phyloP scores from a whole-genome alignment of 1,284 basidiomycete species.

The Fomes fomentarius region DNA sequence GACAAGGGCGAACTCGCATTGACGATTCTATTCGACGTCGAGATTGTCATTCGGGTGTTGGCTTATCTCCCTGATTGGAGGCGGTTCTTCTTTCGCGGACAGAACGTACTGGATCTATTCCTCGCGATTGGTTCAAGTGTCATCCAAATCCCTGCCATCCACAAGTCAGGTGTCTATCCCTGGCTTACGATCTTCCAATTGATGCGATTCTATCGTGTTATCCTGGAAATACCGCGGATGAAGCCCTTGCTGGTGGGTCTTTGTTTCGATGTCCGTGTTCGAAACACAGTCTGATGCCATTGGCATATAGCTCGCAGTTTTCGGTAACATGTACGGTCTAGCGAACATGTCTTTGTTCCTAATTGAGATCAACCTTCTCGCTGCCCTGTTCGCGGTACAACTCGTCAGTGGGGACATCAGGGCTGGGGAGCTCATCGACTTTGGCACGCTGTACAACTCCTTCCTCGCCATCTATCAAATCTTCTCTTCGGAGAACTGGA shows the following conservation, averaged over 20 bases:
- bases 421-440: slow-evolving; percentile 67
- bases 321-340: slow-evolving; percentile 92
- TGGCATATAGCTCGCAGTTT: slow-evolving; percentile 71
- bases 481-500: slow-evolving; percentile 97
- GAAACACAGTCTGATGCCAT: slow-evolving; percentile 17
- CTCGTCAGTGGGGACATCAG: slow-evolving; percentile 81
- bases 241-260: slow-evolving; percentile 69
- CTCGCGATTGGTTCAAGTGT: slow-evolving; percentile 82
- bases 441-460: slow-evolving; percentile 87
- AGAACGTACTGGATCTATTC: slow-evolving; percentile 82
- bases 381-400: slow-evolving; percentile 81
- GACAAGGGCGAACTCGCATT: slow-evolving; percentile 79
- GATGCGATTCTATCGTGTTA: slow-evolving; percentile 91
- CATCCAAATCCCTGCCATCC: slow-evolving; percentile 87
- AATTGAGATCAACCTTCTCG: slow-evolving; percentile 87
- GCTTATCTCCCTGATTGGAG: slow-evolving; percentile 85
- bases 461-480: slow-evolving; percentile 93
- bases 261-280: slow-evolving; percentile 3
- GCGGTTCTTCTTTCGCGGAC: slow-evolving; percentile 68
- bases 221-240: slow-evolving; percentile 88
- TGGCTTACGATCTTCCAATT: slow-evolving; percentile 96
- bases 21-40: slow-evolving; percentile 86
- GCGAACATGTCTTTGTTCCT: slow-evolving; percentile 95
- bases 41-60: slow-evolving; percentile 81
- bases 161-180: slow-evolving; percentile 68